Evolutionary conservation across 116 monocot genomes (phyloP).

Genomic region (Papilionanthe hybrid): DNA sequence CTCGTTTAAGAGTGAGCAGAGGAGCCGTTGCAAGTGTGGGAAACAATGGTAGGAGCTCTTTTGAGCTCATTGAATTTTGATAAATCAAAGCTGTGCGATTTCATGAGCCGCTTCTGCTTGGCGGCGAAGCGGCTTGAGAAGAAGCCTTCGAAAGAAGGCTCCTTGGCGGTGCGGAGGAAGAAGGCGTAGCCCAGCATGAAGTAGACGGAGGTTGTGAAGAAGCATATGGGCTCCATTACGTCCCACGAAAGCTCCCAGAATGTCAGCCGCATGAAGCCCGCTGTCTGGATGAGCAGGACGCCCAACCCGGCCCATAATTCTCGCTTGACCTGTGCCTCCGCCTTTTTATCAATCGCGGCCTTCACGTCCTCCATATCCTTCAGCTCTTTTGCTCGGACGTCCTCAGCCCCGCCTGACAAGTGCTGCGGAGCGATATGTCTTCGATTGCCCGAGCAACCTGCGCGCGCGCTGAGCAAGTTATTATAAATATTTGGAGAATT

Average conservation of each 20-base stretch:
- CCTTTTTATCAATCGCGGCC: conserved; percentile 11
- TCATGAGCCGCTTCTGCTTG: conserved; percentile 24
- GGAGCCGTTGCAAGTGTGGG: too few species aligned
- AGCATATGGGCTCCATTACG: conserved; percentile 30
- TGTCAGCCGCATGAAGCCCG: conserved; percentile 18
- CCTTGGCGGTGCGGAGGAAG: conserved; percentile 19
- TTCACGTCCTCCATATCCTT: conserved; percentile 20
- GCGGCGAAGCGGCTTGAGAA: conserved; percentile 17
- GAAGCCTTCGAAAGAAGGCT: conserved; percentile 25
- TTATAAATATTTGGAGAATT: too few species aligned
- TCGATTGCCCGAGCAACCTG: conserved; percentile 14
- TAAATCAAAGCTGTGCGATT: conserved; percentile 5
- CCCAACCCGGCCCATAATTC: conserved; percentile 19
- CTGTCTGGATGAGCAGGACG: conserved; percentile 4
- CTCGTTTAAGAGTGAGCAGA: too few species aligned
- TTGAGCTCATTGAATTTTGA: conserved; percentile 12
- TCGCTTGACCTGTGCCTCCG: conserved; percentile 9
- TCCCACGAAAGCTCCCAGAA: conserved; percentile 34
- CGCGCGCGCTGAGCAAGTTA: neutral
- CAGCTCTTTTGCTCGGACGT: conserved; percentile 4
- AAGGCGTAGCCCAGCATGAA: conserved; percentile 24
- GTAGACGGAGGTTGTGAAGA: conserved; percentile 15
- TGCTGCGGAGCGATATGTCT: neutral
- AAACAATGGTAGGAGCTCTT: too few species aligned
- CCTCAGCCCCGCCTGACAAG: neutral